Percentiles rank a stretch among this genome's conserved stretches.
Evolutionary conservation across 2,329 filamentous ascomycete species (phyloP).

Genomic region (Lachnellula cervina): DNA sequence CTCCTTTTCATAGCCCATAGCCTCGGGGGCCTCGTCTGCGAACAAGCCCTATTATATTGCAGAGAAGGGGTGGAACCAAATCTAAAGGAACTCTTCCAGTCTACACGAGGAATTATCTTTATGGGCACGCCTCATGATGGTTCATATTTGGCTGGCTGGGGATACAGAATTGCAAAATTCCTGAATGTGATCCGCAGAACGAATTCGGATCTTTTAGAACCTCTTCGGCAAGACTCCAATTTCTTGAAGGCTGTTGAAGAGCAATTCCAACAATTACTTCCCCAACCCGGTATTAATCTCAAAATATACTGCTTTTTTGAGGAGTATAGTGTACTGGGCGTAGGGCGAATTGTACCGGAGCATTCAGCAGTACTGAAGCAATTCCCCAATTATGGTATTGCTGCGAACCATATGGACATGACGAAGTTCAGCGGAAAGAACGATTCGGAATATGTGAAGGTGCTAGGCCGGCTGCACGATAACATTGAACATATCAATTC

Average conservation of each 20-base stretch:
- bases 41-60: constrained; percentile 12
- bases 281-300: constrained; percentile 1
- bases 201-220: constrained; percentile 3
- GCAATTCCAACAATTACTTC: constrained; percentile 11
- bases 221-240: constrained; percentile 6
- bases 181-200: constrained; percentile 1
- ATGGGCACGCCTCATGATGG: constrained; percentile 20
- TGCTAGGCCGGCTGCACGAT: constrained; percentile 9
- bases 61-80: neutral
- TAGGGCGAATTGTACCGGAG: constrained; percentile 7
- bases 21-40: constrained; percentile 17
- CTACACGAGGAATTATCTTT: constrained; percentile 15
- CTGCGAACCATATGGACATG: constrained; percentile 18
- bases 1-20: constrained; percentile 19
- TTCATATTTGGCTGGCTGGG: constrained; percentile 10
- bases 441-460: constrained; percentile 11
- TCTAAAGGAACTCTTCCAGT: constrained; percentile 7
- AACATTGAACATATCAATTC: constrained; percentile 7
- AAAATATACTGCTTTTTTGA: constrained; percentile 11
- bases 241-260: constrained; percentile 6
- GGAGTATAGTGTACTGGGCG: constrained; percentile 3
- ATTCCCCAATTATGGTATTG: constrained; percentile 13
- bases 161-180: constrained; percentile 1
- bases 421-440: constrained; percentile 12
- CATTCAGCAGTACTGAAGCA: constrained; percentile 8